Evolutionary conservation across 192 early-diverging fungal genomes (phyloP).

Genomic region (Neocallimastix lanati): DNA sequence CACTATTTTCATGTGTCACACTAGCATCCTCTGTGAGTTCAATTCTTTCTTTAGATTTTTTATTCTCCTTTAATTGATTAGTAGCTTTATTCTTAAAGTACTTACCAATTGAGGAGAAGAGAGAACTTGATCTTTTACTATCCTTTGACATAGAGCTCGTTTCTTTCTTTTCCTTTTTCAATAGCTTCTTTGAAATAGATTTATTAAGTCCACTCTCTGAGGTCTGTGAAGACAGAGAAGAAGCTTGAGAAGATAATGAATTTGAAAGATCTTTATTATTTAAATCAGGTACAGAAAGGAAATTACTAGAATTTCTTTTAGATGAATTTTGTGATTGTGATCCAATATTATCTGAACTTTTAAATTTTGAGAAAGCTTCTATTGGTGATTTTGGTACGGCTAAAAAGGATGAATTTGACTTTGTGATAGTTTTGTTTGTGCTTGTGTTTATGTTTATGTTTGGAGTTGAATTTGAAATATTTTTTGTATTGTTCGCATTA

Average conservation of each 20-base stretch:
- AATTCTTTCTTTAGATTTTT: neutral
- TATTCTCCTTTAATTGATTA: no score
- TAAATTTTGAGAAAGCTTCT: neutral
- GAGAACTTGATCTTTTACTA: neutral
- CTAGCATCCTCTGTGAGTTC: neutral
- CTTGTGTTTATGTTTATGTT: no score
- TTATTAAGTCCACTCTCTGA: neutral
- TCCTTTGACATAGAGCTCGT: neutral
- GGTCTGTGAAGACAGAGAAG: no score
- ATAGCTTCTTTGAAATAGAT: neutral
- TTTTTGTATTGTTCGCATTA: neutral
- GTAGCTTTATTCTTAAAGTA: neutral
- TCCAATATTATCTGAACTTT: neutral
- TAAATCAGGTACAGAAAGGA: neutral
- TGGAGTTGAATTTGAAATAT: no score
- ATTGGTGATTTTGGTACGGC: neutral
- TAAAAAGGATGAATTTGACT: neutral
- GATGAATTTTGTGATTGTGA: neutral
- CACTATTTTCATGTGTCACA: no score
- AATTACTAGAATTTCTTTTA: neutral
- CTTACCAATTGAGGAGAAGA: neutral
- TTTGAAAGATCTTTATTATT: no score
- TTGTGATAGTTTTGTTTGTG: no score
- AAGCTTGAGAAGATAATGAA: neutral
- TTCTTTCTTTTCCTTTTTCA: neutral